phyloP scores from a whole-genome alignment of 192 early-diverging fungal genomes.

The Podila epigama region DNA sequence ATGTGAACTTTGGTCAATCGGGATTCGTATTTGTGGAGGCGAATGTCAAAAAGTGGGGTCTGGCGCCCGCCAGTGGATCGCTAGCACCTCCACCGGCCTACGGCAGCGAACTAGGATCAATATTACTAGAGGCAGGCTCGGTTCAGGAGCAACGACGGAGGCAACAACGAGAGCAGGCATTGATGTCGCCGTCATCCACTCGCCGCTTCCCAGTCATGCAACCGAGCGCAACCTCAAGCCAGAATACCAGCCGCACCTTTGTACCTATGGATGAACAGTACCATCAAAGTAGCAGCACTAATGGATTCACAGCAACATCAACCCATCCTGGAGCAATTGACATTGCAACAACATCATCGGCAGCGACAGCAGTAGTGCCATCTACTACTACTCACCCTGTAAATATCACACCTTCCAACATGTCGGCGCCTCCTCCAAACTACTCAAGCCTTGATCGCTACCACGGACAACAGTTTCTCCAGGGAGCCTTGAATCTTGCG shows the following conservation, averaged over 20 bases:
- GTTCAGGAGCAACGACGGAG: background rate
- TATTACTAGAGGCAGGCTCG: slow-evolving; percentile 60
- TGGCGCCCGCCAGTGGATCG: slow-evolving; percentile 75
- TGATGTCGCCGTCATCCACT: background rate
- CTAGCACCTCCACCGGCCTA: slow-evolving; percentile 79
- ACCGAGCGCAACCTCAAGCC: background rate
- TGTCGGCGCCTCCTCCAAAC: slow-evolving; percentile 48
- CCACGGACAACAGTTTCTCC: background rate
- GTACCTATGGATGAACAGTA: background rate
- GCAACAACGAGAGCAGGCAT: background rate
- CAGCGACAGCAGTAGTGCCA: background rate
- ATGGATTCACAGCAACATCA: background rate
- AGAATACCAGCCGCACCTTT: background rate
- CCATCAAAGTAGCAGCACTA: background rate
- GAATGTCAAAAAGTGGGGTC: slow-evolving; percentile 85
- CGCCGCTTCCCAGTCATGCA: background rate
- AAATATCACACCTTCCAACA: slow-evolving; percentile 34
- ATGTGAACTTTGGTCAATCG: slow-evolving; percentile 80
- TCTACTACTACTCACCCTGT: background rate
- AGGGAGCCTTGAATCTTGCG: background rate
- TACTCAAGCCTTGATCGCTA: slow-evolving; percentile 47
- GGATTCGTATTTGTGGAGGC: slow-evolving; percentile 88
- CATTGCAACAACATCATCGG: too few species aligned
- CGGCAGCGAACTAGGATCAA: slow-evolving; percentile 73
- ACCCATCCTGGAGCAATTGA: too few species aligned